phyloP scores from a whole-genome alignment of 345 rosid species.

The Sisymbrium irio region DNA sequence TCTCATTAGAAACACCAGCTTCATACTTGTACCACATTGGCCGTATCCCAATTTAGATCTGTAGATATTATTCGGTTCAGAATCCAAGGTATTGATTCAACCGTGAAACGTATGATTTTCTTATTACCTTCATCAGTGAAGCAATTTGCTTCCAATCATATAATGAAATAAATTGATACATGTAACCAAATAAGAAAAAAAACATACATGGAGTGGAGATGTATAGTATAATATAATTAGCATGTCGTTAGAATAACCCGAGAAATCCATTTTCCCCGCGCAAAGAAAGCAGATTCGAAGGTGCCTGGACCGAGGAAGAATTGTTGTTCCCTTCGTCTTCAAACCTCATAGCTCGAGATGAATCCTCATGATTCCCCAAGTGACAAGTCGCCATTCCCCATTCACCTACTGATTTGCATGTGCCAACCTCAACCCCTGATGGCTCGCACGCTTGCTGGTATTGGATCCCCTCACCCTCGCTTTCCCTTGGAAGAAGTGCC shows the following conservation, averaged over 20 bases:
- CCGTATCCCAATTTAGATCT: too few species aligned
- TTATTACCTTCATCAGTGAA: not conserved
- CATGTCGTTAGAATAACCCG: conserved; percentile 70
- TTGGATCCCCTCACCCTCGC: conserved; percentile 63
- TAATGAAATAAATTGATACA: conserved; percentile 22
- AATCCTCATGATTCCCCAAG: conserved; percentile 42
- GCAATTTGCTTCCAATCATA: conserved; percentile 31
- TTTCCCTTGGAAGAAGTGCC: conserved; percentile 40
- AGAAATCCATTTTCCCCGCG: conserved; percentile 88
- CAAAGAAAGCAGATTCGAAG: conserved; percentile 55
- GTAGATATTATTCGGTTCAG: too few species aligned
- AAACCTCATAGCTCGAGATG: conserved; percentile 51
- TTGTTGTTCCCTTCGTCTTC: conserved; percentile 39
- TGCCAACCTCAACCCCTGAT: conserved; percentile 50
- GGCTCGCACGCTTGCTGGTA: conserved; percentile 52
- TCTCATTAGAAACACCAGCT: too few species aligned
- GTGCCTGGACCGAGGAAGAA: conserved; percentile 40
- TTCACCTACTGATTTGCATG: conserved; percentile 54
- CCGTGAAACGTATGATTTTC: not conserved
- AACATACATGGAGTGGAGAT: not conserved
- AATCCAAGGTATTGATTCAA: too few species aligned
- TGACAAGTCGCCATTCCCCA: conserved; percentile 73
- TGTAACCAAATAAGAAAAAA: not conserved
- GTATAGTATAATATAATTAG: not conserved
- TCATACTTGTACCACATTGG: too few species aligned